Percentiles rank a stretch among this genome's conserved stretches.
phyloP scores from a whole-genome alignment of 768 basidiomycete species.

The Leccinum arenicola region DNA sequence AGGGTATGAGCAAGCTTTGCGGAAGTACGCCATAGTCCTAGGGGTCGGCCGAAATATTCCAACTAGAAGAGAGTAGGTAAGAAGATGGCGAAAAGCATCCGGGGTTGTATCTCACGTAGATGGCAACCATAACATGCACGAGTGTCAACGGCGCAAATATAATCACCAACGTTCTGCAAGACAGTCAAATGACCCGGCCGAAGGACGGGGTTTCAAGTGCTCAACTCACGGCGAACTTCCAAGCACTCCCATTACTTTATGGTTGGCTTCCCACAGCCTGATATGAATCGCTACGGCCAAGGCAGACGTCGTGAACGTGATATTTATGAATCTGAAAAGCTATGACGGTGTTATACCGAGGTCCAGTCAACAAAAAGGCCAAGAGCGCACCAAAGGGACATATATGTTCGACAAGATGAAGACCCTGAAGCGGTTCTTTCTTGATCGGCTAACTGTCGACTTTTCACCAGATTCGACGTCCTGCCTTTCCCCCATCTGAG shows the following conservation, averaged over 20 bases:
- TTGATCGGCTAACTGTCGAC: slow-evolving; percentile 27
- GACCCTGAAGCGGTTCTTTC: slow-evolving; percentile 50
- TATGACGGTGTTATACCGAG: slow-evolving; percentile 29
- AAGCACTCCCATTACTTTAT: slow-evolving; percentile 61
- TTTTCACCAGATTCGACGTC: slow-evolving; percentile 32
- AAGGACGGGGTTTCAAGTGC: background rate
- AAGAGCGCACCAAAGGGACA: slow-evolving; percentile 65
- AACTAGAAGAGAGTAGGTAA: slow-evolving; percentile 46
- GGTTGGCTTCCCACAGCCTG: slow-evolving; percentile 51
- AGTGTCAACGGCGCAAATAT: slow-evolving; percentile 83
- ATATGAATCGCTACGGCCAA: slow-evolving; percentile 79
- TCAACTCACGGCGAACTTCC: slow-evolving; percentile 77
- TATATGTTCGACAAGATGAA: slow-evolving; percentile 76
- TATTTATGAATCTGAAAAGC: slow-evolving; percentile 84
- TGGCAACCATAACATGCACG: slow-evolving; percentile 79
- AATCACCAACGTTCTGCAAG: slow-evolving; percentile 68
- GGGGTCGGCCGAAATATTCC: slow-evolving; percentile 89
- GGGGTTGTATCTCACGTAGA: slow-evolving; percentile 60
- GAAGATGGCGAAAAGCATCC: slow-evolving; percentile 8
- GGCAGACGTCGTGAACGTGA: slow-evolving; percentile 76
- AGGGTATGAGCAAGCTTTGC: slow-evolving; percentile 84
- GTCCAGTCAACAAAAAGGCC: background rate
- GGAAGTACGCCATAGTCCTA: slow-evolving; percentile 91
- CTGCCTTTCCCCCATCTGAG: slow-evolving; percentile 16
- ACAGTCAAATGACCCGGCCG: background rate